These are phyloP conservation scores for Ceraceosorus guamensis DNA, from an alignment of 1,284 basidiomycete genomes.

Conservation along the genomic window DNA sequence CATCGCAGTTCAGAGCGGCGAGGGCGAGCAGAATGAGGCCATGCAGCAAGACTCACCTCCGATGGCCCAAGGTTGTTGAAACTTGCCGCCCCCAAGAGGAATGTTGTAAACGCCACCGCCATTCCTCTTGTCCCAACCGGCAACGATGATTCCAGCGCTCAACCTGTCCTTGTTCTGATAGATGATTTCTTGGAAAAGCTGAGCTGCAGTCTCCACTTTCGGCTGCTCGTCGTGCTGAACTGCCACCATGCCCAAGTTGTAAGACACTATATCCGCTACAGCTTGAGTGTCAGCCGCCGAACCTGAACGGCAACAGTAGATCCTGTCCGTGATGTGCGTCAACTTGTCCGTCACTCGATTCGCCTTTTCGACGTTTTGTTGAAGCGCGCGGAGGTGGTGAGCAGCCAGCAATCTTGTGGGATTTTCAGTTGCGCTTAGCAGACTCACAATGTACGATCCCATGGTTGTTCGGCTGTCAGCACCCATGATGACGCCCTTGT, in stretches of 20 bases:
- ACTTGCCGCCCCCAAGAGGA: constrained; percentile 40
- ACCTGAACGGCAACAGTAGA: constrained; percentile 97
- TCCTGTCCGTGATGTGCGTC: constrained; percentile 90
- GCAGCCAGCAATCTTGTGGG: not conserved
- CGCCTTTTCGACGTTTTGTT: constrained; percentile 60
- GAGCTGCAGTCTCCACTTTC: constrained; percentile 72
- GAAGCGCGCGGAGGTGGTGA: not conserved
- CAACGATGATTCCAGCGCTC: constrained; percentile 92
- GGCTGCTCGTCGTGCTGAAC: constrained; percentile 70
- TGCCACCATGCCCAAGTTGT: constrained; percentile 72
- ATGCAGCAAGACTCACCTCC: constrained; percentile 16
- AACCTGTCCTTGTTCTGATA: constrained; percentile 82
- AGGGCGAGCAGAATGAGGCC: not conserved
- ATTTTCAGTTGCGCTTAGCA: not conserved
- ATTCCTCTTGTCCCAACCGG: constrained; percentile 87
- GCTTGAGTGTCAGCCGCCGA: constrained; percentile 96
- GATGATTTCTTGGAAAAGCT: constrained; percentile 78
- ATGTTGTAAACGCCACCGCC: constrained; percentile 94
- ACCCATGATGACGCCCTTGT: constrained; percentile 88
- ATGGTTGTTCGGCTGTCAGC: constrained; percentile 96
- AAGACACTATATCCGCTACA: constrained; percentile 85
- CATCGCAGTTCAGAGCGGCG: not conserved
- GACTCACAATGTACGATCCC: constrained; percentile 82
- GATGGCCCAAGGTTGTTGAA: constrained; percentile 45
- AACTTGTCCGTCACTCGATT: constrained; percentile 99